These are phyloP conservation scores for Linnemannia schmuckeri DNA, from an alignment of 192 early-diverging fungal species.

Conservation along the genomic window DNA sequence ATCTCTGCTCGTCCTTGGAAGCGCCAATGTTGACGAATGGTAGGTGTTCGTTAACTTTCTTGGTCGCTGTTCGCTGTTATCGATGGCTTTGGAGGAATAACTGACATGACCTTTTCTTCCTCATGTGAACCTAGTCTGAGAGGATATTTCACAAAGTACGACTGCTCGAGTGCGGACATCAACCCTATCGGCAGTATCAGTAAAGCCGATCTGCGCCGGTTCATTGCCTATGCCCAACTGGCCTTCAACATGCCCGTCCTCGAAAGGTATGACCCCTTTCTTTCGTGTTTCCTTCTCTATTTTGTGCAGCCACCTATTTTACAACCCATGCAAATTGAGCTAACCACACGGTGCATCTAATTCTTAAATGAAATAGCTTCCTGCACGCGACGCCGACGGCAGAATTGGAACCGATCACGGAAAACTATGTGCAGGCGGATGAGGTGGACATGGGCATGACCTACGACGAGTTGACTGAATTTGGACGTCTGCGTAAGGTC, in stretches of 20 bases:
- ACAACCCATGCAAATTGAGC: neutral
- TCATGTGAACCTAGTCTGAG: constrained; percentile 70
- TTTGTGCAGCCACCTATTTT: neutral
- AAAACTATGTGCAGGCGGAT: constrained; percentile 86
- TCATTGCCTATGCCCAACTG: constrained; percentile 78
- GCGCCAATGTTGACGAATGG: constrained; percentile 98
- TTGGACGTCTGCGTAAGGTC: constrained; percentile 92
- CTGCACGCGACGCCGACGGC: constrained; percentile 92
- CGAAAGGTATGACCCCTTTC: constrained; percentile 56
- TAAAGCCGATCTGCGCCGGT: constrained; percentile 89
- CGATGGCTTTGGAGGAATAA: neutral
- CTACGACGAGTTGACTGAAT: constrained; percentile 92
- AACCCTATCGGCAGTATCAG: constrained; percentile 97
- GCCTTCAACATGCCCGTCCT: constrained; percentile 79
- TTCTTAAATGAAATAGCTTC: constrained; percentile 65
- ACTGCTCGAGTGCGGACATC: constrained; percentile 96
- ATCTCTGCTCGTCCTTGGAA: constrained; percentile 91
- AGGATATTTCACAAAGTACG: constrained; percentile 99
- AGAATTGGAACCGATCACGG: constrained; percentile 94
- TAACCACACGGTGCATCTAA: neutral
- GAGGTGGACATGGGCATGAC: constrained; percentile 99
- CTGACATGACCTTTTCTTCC: neutral
- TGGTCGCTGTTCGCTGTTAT: neutral
- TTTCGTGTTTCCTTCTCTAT: neutral
- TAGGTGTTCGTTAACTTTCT: constrained; percentile 32